These are phyloP conservation scores for Cyclocybe aegerita DNA, from an alignment of 768 basidiomycete species.

Conservation along the genomic window DNA sequence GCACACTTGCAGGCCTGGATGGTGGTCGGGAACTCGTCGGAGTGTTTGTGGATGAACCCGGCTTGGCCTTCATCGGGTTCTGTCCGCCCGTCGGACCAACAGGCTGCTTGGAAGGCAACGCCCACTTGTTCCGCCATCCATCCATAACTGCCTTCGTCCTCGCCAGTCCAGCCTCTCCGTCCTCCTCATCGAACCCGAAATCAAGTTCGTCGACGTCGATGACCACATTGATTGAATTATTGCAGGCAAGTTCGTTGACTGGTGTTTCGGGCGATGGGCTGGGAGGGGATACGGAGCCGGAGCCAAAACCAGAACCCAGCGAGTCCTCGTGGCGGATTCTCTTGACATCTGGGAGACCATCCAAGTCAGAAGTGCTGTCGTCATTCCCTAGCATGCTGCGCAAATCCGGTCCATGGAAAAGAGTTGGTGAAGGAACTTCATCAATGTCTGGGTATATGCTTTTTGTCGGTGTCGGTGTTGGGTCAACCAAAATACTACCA, in stretches of 20 bases:
- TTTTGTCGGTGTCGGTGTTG: constrained; percentile 19
- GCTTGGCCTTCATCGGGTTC: neutral
- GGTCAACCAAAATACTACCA: constrained; percentile 11
- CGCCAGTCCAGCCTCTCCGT: constrained; percentile 15
- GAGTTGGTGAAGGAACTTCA: constrained; percentile 20
- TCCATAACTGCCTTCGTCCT: constrained; percentile 24
- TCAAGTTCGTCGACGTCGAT: constrained; percentile 27
- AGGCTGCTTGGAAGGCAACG: constrained; percentile 13
- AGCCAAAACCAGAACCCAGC: constrained; percentile 8
- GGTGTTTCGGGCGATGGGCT: constrained; percentile 38
- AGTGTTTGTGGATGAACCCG: neutral
- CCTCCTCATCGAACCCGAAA: constrained; percentile 20
- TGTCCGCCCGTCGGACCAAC: neutral
- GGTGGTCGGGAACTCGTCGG: neutral
- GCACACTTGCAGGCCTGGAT: neutral
- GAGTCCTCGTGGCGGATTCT: constrained; percentile 5
- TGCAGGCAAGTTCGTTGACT: neutral
- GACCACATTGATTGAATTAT: constrained; percentile 9
- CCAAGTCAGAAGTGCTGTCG: constrained; percentile 5
- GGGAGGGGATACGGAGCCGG: constrained; percentile 26
- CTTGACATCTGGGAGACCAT: neutral
- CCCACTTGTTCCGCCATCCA: constrained; percentile 30
- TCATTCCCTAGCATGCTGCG: constrained; percentile 17
- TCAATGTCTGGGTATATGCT: constrained; percentile 10
- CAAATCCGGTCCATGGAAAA: constrained; percentile 23